A percentile compares a stretch with the other conserved stretches of the same genome.
phyloP scores from a whole-genome alignment of 2,329 filamentous ascomycete genomes.

The Dactylonectria estremocensis region DNA sequence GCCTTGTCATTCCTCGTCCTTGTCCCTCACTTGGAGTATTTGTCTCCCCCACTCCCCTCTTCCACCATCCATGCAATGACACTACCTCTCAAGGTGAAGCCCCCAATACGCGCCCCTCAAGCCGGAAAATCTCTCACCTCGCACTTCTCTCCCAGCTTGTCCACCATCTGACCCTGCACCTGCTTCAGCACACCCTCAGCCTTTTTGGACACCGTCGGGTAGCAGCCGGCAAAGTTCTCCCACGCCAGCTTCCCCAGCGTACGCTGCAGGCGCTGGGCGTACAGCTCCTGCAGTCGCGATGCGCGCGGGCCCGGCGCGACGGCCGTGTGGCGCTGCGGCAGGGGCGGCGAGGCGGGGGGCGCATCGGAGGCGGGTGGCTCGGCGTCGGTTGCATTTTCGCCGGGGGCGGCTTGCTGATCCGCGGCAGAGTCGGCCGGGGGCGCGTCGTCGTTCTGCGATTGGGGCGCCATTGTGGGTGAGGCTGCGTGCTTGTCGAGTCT shows the following conservation, averaged over 20 bases:
- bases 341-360: constrained; percentile 55
- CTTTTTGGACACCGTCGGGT: constrained; percentile 70
- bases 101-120: no score
- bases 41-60: neutral
- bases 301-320: constrained; percentile 71
- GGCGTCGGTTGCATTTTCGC: constrained; percentile 11
- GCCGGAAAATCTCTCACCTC: constrained; percentile 53
- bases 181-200: constrained; percentile 67
- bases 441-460: constrained; percentile 34
- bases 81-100: neutral
- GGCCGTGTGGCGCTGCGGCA: constrained; percentile 60
- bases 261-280: constrained; percentile 65
- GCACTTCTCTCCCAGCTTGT: constrained; percentile 68
- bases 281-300: constrained; percentile 67
- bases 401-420: constrained; percentile 17
- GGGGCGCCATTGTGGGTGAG: constrained; percentile 39
- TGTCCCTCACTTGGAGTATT: neutral
- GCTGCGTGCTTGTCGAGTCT: constrained; percentile 11
- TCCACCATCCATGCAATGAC: neutral
- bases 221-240: constrained; percentile 73
- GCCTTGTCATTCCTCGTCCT: constrained; percentile 2
- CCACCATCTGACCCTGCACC: constrained; percentile 73
- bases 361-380: constrained; percentile 29
- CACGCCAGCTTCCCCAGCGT: constrained; percentile 71
- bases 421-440: constrained; percentile 8